phyloP scores from a whole-genome alignment of 768 basidiomycete species.

The Tricholoma furcatifolium region DNA sequence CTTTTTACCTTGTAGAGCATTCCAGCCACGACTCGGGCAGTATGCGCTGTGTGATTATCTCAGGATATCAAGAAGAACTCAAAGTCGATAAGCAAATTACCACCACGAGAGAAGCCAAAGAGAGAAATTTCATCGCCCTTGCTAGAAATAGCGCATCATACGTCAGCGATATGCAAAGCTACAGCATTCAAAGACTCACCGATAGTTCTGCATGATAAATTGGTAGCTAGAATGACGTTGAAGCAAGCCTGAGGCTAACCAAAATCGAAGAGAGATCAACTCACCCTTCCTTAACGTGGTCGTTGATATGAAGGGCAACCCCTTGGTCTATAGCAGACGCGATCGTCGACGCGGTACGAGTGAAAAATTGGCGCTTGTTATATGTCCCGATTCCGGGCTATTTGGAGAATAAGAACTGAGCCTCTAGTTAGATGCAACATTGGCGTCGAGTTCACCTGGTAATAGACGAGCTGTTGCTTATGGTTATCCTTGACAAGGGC shows the following conservation, averaged over 20 bases:
- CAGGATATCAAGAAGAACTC: not conserved
- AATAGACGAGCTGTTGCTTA: constrained; percentile 19
- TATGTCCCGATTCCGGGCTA: constrained; percentile 27
- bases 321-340: constrained; percentile 21
- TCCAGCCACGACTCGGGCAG: constrained; percentile 28
- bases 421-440: not conserved
- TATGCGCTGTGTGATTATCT: constrained; percentile 17
- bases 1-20: constrained; percentile 31
- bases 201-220: constrained; percentile 23
- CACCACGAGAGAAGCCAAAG: constrained; percentile 29
- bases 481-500: constrained; percentile 16
- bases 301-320: constrained; percentile 23
- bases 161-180: not conserved
- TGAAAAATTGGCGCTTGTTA: constrained; percentile 20
- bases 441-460: constrained; percentile 11
- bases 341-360: constrained; percentile 15
- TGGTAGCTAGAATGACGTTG: constrained; percentile 15
- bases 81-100: constrained; percentile 1
- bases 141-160: constrained; percentile 5
- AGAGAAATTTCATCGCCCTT: constrained; percentile 28
- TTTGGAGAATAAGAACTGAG: not conserved
- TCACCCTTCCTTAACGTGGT: constrained; percentile 31
- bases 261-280: not conserved
- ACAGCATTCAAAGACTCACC: constrained; percentile 5
- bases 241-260: not conserved